Percentiles rank a stretch among this genome's conserved stretches.
Conservation (phyloP, 2,329 filamentous ascomycete species). For the Fusarium lyarnte region DNA sequence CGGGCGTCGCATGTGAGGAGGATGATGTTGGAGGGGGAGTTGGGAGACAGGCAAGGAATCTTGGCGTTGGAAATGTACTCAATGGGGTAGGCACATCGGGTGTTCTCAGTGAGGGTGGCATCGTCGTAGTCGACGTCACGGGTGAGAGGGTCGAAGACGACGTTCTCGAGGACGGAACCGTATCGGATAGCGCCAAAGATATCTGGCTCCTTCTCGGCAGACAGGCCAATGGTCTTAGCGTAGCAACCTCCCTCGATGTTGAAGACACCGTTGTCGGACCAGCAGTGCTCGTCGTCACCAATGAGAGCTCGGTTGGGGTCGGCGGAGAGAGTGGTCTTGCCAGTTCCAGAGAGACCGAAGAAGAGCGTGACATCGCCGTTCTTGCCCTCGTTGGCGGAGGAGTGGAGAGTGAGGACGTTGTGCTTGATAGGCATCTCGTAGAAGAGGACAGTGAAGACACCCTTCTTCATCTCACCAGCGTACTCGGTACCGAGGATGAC, state of each 20-base stretch:
- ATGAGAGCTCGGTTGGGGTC: conserved; percentile 97
- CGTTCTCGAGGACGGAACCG: conserved; percentile 97
- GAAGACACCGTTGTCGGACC: conserved; percentile 96
- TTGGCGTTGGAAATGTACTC: conserved; percentile 99
- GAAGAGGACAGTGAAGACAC: conserved; percentile 98
- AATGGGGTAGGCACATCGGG: conserved; percentile 97
- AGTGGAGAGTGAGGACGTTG: conserved; percentile 98
- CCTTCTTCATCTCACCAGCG: conserved; percentile 86
- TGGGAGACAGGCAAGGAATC: conserved; percentile 89
- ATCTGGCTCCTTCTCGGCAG: conserved; percentile 98
- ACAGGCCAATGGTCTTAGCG: conserved; percentile 97
- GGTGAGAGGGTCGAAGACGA: conserved; percentile 92
- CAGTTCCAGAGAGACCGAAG: conserved; percentile 98
- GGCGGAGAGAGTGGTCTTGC: conserved; percentile 97
- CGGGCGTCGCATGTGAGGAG: conserved; percentile 97
- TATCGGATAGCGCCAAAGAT: conserved; percentile 96
- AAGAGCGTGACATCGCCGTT: conserved; percentile 97
- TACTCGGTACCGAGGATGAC: conserved; percentile 99
- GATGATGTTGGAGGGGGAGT: conserved; percentile 96
- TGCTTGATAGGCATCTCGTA: conserved; percentile 99
- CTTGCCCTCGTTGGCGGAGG: conserved; percentile 96
- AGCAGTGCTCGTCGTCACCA: conserved; percentile 99
- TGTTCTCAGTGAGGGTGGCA: conserved; percentile 95
- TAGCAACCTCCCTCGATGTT: conserved; percentile 99
- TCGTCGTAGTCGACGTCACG: conserved; percentile 97